These are phyloP conservation scores for Kwoniella dendrophila DNA, from an alignment of 768 basidiomycete genomes.

Conservation along the genomic window DNA sequence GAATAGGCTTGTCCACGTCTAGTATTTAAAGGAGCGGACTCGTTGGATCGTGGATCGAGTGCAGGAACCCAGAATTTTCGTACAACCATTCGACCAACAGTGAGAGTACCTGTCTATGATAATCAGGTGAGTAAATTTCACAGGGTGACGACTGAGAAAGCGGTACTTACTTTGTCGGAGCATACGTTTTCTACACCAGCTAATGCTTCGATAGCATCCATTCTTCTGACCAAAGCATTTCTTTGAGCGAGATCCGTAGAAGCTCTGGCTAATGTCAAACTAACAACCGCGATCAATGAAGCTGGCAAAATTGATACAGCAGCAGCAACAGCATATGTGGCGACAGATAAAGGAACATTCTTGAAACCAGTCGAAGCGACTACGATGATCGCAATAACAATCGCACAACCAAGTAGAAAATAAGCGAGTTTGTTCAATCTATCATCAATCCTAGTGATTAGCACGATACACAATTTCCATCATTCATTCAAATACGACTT, in stretches of 20 bases:
- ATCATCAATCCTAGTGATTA: conserved; percentile 53
- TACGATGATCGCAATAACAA: conserved; percentile 56
- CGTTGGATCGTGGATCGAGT: conserved; percentile 42
- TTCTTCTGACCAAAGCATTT: conserved; percentile 66
- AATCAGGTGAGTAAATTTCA: not conserved
- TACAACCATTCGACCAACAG: conserved; percentile 59
- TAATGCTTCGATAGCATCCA: conserved; percentile 68
- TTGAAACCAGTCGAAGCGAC: conserved; percentile 56
- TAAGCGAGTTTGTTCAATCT: conserved; percentile 58
- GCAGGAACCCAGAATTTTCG: conserved; percentile 59
- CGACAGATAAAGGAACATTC: conserved; percentile 53
- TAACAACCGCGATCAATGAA: conserved; percentile 62
- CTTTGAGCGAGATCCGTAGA: conserved; percentile 62
- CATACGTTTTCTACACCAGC: conserved; percentile 64
- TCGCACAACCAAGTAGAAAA: conserved; percentile 50
- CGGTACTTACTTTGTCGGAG: conserved; percentile 61
- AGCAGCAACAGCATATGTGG: conserved; percentile 57
- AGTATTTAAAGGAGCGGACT: conserved; percentile 46
- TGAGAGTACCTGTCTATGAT: conserved; percentile 62
- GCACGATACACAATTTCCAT: conserved; percentile 20
- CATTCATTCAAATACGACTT: conserved; percentile 4
- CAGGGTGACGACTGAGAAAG: not conserved
- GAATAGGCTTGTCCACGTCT: conserved; percentile 47
- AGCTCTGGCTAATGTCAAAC: conserved; percentile 65
- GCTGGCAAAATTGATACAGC: conserved; percentile 58